phyloP scores from a whole-genome alignment of 768 basidiomycete species.

The Lyophyllum atratum region DNA sequence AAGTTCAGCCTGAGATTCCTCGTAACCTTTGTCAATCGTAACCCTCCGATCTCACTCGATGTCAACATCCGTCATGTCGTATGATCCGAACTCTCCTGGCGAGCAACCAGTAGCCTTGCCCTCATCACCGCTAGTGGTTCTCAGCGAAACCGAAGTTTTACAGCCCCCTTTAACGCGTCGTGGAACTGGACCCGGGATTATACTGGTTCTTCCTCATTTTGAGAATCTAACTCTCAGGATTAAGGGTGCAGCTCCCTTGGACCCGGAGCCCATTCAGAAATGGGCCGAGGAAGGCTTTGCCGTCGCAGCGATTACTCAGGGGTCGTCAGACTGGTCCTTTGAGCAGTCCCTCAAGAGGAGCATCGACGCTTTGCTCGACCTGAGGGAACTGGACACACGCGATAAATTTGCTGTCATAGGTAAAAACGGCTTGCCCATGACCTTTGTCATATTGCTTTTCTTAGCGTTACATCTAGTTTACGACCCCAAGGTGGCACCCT shows the following conservation, averaged over 20 bases:
- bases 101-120: slow-evolving; percentile 45
- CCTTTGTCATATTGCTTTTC: background rate
- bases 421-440: slow-evolving; percentile 9
- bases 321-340: slow-evolving; percentile 21
- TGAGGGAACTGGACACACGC: slow-evolving; percentile 40
- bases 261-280: slow-evolving; percentile 51
- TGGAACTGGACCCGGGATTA: slow-evolving; percentile 48
- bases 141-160: slow-evolving; percentile 34
- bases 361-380: slow-evolving; percentile 34
- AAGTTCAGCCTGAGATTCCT: background rate
- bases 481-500: slow-evolving; percentile 28
- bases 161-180: slow-evolving; percentile 52
- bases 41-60: background rate
- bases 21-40: background rate
- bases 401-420: slow-evolving; percentile 49
- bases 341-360: slow-evolving; percentile 31
- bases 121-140: slow-evolving; percentile 34
- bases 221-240: slow-evolving; percentile 24
- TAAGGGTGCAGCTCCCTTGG: slow-evolving; percentile 32
- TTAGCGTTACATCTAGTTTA: slow-evolving; percentile 30
- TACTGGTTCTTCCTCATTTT: slow-evolving; percentile 40
- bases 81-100: slow-evolving; percentile 39
- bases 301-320: slow-evolving; percentile 38
- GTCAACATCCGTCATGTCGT: slow-evolving; percentile 13
- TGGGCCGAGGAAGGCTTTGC: slow-evolving; percentile 59